Evolutionary conservation across 805 yeast genomes (phyloP).

Genomic region (Candida taoyuanica): DNA sequence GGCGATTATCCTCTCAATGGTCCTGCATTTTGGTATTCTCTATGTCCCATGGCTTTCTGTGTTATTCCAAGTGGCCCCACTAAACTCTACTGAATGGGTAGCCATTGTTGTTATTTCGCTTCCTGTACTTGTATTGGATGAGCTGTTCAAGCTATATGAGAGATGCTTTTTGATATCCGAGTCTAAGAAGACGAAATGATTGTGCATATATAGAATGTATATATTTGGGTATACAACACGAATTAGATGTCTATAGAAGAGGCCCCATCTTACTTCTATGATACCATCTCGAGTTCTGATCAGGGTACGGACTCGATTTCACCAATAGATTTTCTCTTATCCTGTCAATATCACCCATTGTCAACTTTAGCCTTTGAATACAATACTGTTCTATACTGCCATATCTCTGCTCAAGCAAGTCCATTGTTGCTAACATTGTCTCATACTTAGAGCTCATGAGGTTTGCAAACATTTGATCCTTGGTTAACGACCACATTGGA

Average conservation of each 20-base stretch:
- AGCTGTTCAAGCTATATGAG: constrained; percentile 33
- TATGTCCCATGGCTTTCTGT: constrained; percentile 32
- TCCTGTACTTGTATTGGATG: constrained; percentile 36
- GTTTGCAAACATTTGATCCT: constrained; percentile 50
- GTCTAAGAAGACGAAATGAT: constrained; percentile 3
- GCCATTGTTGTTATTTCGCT: constrained; percentile 31
- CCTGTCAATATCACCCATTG: constrained; percentile 37
- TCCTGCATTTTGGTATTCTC: constrained; percentile 30
- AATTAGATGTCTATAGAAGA: constrained; percentile 3
- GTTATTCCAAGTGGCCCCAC: constrained; percentile 32
- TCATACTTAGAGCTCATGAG: constrained; percentile 62
- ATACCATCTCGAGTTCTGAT: constrained; percentile 19
- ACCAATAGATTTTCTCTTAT: constrained; percentile 32
- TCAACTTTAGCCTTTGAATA: constrained; percentile 39
- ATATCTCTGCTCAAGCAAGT: constrained; percentile 43
- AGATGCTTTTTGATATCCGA: constrained; percentile 19
- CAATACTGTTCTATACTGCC: constrained; percentile 53
- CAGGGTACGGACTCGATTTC: constrained; percentile 17
- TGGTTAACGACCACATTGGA: constrained; percentile 18
- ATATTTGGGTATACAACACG: not conserved
- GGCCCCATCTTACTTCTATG: constrained; percentile 18
- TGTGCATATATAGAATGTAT: not conserved
- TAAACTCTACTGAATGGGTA: constrained; percentile 32
- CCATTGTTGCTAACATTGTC: constrained; percentile 62
- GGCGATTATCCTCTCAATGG: constrained; percentile 33